These are phyloP conservation scores for Boletus rex-veris DNA, from an alignment of 768 basidiomycete genomes.

Conservation along the genomic window DNA sequence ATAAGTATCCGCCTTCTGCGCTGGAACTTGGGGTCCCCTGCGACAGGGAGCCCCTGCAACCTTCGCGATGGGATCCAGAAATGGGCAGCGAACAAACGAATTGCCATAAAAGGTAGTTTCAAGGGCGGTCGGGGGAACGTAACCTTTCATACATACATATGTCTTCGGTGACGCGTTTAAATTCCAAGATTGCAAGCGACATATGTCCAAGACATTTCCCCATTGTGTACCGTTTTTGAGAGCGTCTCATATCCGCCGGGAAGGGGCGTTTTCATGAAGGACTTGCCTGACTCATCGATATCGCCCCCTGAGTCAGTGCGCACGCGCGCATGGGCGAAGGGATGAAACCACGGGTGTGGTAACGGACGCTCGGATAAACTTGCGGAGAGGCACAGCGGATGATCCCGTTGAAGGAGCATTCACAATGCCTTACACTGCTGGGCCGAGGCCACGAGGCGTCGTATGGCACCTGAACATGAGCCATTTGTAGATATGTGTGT, in stretches of 20 bases:
- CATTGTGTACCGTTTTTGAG: constrained; percentile 17
- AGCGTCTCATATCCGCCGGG: constrained; percentile 20
- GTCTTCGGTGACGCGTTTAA: constrained; percentile 31
- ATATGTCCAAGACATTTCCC: constrained; percentile 18
- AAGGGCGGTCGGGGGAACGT: constrained; percentile 34
- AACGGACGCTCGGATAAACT: constrained; percentile 16
- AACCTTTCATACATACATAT: constrained; percentile 20
- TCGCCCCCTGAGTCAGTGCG: constrained; percentile 12
- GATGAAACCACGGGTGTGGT: constrained; percentile 23
- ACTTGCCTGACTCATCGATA: constrained; percentile 13
- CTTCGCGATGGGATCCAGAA: constrained; percentile 30
- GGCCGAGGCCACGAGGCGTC: constrained; percentile 15
- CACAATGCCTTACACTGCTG: constrained; percentile 7
- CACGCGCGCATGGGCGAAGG: constrained; percentile 1
- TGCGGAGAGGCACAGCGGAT: constrained; percentile 8
- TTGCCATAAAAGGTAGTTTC: constrained; percentile 36
- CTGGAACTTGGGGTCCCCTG: constrained; percentile 32
- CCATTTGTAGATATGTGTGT: constrained; percentile 13
- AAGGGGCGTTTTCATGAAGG: constrained; percentile 11
- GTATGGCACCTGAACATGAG: constrained; percentile 12
- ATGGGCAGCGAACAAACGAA: constrained; percentile 35
- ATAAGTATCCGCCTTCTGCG: constrained; percentile 32
- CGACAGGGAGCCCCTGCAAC: constrained; percentile 20
- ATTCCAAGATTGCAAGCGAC: constrained; percentile 29
- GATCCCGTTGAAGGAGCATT: constrained; percentile 8